phyloP scores from a whole-genome alignment of 805 yeast genomes.

The Wickerhamiella lipophila region DNA sequence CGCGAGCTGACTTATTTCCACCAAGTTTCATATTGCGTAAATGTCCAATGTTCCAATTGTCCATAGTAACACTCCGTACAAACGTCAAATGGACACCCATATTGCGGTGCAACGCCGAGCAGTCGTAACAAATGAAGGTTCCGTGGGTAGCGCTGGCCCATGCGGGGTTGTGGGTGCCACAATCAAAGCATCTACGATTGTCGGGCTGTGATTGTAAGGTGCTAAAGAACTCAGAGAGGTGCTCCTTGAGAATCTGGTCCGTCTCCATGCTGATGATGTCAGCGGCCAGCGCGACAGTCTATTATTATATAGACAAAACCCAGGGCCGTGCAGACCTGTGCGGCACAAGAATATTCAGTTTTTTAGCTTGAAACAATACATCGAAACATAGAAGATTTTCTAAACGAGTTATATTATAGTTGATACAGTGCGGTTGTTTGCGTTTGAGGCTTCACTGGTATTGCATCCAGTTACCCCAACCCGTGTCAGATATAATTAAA shows the following conservation, averaged over 20 bases:
- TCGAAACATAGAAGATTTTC: too few relatives aligned
- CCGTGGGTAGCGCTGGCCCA: conserved; percentile 99
- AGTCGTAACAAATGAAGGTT: conserved; percentile 79
- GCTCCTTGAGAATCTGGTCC: conserved; percentile 38
- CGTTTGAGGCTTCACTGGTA: too few relatives aligned
- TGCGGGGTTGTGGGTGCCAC: conserved; percentile 86
- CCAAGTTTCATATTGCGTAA: conserved; percentile 87
- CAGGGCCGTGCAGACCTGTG: too few relatives aligned
- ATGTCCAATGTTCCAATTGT: conserved; percentile 87
- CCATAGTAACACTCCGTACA: conserved; percentile 83
- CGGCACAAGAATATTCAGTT: neutral
- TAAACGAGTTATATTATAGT: too few relatives aligned
- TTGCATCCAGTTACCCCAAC: too few relatives aligned
- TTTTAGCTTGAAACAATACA: too few relatives aligned
- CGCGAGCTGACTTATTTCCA: conserved; percentile 79
- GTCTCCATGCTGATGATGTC: conserved; percentile 10
- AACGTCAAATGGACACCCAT: conserved; percentile 93
- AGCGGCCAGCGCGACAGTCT: conserved; percentile 1
- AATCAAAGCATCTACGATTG: conserved; percentile 78
- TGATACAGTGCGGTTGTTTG: too few relatives aligned
- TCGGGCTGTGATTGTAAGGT: conserved; percentile 53
- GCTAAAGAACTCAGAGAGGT: conserved; percentile 51
- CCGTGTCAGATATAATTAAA: too few relatives aligned
- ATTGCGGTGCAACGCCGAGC: conserved; percentile 91
- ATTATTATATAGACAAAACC: too few relatives aligned